These are phyloP conservation scores for Pichia sp. DNA, from an alignment of 1,139 yeast species.

Conservation along the genomic window DNA sequence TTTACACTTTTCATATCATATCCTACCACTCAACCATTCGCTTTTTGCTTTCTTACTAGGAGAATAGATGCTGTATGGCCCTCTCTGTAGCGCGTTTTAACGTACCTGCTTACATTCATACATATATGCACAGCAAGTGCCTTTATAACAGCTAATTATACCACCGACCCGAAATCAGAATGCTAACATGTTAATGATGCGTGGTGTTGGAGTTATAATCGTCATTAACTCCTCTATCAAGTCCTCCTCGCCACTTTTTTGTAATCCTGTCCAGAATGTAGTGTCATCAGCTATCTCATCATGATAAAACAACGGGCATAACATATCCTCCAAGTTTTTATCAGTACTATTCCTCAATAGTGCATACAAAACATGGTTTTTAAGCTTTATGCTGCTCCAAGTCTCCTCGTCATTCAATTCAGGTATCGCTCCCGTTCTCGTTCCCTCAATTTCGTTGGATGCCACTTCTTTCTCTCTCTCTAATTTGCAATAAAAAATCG, in stretches of 20 bases:
- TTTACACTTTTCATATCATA: too few species aligned
- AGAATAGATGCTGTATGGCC: too few species aligned
- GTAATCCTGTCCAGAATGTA: conserved; percentile 11
- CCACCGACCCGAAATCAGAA: background rate
- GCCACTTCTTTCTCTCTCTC: too few species aligned
- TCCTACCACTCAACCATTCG: background rate
- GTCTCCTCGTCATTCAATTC: conserved; percentile 2
- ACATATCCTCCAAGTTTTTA: conserved; percentile 7
- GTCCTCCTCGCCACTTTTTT: conserved; percentile 4
- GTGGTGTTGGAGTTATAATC: conserved; percentile 7
- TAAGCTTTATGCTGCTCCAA: conserved; percentile 4
- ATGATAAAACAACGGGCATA: conserved; percentile 8
- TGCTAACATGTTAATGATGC: conserved; percentile 8
- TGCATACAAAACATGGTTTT: conserved; percentile 6
- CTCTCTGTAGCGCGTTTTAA: too few species aligned
- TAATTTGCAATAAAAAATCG: conserved; percentile 5
- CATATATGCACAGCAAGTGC: too few species aligned
- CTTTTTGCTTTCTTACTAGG: background rate
- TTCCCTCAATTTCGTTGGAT: background rate
- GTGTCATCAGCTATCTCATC: conserved; percentile 5
- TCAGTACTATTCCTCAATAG: conserved; percentile 6
- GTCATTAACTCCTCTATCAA: conserved; percentile 9
- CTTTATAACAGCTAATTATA: too few species aligned
- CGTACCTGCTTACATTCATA: too few species aligned
- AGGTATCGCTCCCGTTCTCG: background rate